Percentiles rank a stretch among this genome's conserved stretches.
phyloP scores from a whole-genome alignment of 208 protist species.

The Trypanosoma lewisi region DNA sequence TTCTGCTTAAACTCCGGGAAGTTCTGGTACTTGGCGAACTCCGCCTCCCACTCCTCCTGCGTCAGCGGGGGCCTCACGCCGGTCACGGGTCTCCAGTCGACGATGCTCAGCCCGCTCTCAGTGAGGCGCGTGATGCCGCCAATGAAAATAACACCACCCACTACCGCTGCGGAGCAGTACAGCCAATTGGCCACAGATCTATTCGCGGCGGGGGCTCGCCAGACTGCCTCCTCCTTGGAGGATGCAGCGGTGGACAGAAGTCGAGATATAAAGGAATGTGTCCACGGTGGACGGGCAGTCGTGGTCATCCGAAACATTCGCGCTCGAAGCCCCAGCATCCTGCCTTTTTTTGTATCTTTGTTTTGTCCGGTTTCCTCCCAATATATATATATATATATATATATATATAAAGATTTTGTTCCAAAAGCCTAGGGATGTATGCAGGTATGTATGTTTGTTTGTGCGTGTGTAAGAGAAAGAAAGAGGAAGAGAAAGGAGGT shows the following conservation, averaged over 20 bases:
- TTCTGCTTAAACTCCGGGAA: constrained; percentile 96
- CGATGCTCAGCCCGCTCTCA: constrained; percentile 94
- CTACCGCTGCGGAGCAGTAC: constrained; percentile 76
- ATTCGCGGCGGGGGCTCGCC: constrained; percentile 46
- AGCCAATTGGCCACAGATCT: constrained; percentile 86
- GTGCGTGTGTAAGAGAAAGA: no score
- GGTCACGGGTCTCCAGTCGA: constrained; percentile 92
- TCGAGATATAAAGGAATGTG: constrained; percentile 3
- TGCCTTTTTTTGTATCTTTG: constrained; percentile 7
- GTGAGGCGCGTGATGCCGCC: constrained; percentile 94
- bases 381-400: constrained; percentile 20
- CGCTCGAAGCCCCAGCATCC: constrained; percentile 25
- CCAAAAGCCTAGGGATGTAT: no score
- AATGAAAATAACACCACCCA: constrained; percentile 91
- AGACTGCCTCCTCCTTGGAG: constrained; percentile 5
- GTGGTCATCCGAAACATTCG: constrained; percentile 8
- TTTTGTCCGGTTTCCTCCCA: not conserved
- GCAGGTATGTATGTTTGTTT: no score
- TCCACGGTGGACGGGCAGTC: not conserved
- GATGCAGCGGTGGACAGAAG: not conserved
- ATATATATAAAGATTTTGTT: constrained; percentile 12
- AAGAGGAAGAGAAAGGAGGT: not conserved
- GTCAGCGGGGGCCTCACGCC: constrained; percentile 89
- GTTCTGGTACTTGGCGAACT: constrained; percentile 96
- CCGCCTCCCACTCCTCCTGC: constrained; percentile 91